Base-by-base conservation (phyloP, 2,329 filamentous ascomycete genomes). In the Penicillium sp. region DNA sequence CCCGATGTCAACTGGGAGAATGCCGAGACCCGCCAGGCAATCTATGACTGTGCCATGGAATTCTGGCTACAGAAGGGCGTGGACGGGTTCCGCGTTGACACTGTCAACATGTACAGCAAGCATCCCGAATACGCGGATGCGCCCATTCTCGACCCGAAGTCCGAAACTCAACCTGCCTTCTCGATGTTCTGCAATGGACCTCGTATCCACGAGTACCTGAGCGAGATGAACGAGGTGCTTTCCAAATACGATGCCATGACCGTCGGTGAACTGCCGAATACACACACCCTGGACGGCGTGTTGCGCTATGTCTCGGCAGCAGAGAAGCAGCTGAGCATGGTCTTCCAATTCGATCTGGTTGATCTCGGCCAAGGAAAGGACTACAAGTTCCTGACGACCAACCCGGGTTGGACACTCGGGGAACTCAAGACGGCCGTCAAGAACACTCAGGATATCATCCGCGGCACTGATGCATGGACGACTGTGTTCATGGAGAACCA, bases 1-100 rank as follows among this genome's bases (percentile, higher is more conserved):
- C 87, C 88, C 0, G 88, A 91, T 59, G 73, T 91, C 12, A 91
- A 91, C 67, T 91, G 86, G 86, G 85, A 89, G 62, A 86, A 83
- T 48, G 71, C 75, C 0, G 79, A 78, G 19, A 79, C 82, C 0
- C 78, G 87, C 4, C 69, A 77, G 29, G 86, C 85, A 4, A 80
- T 89, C 18, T 87, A 88, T 66, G 77, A 84, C 29, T 77, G 75
- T 6, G 75, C 83, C 1, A 86, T 89, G 78, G 77, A 79, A 39
- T 91, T 89, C 64, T 91, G 87, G 88, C 77, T 90, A 1, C 74
- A 84, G 35, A 77, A 78, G 27, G 87, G 86, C 3, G 81, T 88
- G 1, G 81, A 84, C 46, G 84, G 84, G 2, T 87, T 87, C 71
- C 77, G 84, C 10, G 77, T 87, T 56, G 84, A 87, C 63, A 82